A percentile compares a stretch with the other conserved stretches of the same genome.
These are phyloP conservation scores for Zygotorulaspora mrakii DNA, from an alignment of 1,139 yeast species.

Conservation along the genomic window DNA sequence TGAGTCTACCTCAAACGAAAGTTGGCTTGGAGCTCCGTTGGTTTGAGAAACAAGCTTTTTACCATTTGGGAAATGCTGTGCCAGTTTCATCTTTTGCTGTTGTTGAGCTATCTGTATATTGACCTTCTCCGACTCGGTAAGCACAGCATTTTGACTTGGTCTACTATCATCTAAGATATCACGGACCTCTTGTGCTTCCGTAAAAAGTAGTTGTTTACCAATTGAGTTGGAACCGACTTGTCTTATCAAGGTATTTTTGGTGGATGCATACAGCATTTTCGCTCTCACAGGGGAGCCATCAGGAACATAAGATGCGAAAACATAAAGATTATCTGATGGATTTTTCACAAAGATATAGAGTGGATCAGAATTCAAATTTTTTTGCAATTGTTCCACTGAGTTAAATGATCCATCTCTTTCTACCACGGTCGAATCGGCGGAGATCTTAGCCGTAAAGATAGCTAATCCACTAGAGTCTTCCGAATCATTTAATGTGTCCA, in stretches of 20 bases:
- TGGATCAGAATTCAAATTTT: slow-evolving; percentile 45
- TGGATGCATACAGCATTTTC: slow-evolving; percentile 93
- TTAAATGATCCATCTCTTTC: slow-evolving; percentile 40
- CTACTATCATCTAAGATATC: slow-evolving; percentile 29
- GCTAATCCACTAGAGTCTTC: slow-evolving; percentile 26
- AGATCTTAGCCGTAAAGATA: slow-evolving; percentile 43
- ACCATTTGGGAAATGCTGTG: slow-evolving; percentile 19
- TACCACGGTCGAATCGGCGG: slow-evolving; percentile 43
- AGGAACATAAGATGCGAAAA: slow-evolving; percentile 82
- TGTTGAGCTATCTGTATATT: slow-evolving; percentile 28
- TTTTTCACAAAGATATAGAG: slow-evolving; percentile 54
- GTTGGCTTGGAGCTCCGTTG: slow-evolving; percentile 30
- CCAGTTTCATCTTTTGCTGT: slow-evolving; percentile 22
- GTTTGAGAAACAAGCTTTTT: slow-evolving; percentile 31
- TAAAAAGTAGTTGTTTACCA: slow-evolving; percentile 52
- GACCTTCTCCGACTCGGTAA: slow-evolving; percentile 58
- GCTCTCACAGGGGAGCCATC: slow-evolving; percentile 76
- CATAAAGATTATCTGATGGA: slow-evolving; percentile 37
- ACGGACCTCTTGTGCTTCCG: slow-evolving; percentile 56
- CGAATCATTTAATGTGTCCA: slow-evolving; percentile 28
- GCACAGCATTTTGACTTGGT: slow-evolving; percentile 38
- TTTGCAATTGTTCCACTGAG: slow-evolving; percentile 35
- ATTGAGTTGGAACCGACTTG: slow-evolving; percentile 69
- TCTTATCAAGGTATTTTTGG: slow-evolving; percentile 69
- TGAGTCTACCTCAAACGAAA: slow-evolving; percentile 35